These are phyloP conservation scores for Lentinus brumalis DNA, from an alignment of 768 basidiomycete species.

Conservation along the genomic window DNA sequence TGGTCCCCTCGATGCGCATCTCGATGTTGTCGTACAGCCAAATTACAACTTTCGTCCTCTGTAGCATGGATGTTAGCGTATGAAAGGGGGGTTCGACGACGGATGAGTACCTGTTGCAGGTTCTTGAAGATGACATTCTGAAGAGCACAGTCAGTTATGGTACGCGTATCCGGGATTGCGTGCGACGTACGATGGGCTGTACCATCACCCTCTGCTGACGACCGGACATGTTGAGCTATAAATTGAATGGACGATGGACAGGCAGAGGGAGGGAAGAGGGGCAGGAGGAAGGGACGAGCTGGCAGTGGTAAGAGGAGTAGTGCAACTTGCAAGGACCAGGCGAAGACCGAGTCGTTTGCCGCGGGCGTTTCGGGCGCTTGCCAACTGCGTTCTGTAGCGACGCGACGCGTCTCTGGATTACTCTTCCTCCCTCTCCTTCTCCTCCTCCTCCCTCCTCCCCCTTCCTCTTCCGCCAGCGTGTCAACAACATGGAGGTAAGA, in stretches of 20 bases:
- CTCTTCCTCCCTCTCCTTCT: too few species aligned
- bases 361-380: conserved; percentile 18
- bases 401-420: conserved; percentile 26
- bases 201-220: conserved; percentile 98
- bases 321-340: conserved; percentile 4
- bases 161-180: background rate
- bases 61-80: conserved; percentile 5
- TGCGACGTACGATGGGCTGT: conserved; percentile 88
- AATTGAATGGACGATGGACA: background rate
- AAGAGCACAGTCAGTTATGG: background rate
- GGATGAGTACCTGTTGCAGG: conserved; percentile 69
- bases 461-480: conserved; percentile 17
- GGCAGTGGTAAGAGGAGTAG: conserved; percentile 15
- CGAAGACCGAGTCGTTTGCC: conserved; percentile 7
- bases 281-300: conserved; percentile 1
- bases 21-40: conserved; percentile 98
- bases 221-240: conserved; percentile 70
- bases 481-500: conserved; percentile 38
- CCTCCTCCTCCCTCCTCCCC: background rate
- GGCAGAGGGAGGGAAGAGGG: conserved; percentile 1
- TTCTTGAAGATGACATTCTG: conserved; percentile 99
- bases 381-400: conserved; percentile 19
- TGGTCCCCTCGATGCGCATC: conserved; percentile 94
- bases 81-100: too few species aligned
- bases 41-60: conserved; percentile 85